Conservation (phyloP, 2,329 filamentous ascomycete species). For the Arthrobotrys musiformis region DNA sequence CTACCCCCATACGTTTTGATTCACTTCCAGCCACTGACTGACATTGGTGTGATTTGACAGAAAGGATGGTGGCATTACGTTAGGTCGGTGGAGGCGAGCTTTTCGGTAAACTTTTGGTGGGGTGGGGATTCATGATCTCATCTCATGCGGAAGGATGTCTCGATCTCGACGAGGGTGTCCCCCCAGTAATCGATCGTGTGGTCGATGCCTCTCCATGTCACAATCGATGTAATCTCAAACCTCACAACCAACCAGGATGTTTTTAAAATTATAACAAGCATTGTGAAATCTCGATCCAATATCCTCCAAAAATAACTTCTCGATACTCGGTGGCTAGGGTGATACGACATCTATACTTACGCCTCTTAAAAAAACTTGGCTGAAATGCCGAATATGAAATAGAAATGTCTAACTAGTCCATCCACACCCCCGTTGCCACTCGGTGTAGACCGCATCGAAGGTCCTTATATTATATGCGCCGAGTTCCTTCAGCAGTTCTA, state of each 20-base stretch:
- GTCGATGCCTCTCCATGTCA: not conserved
- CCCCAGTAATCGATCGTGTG: not conserved
- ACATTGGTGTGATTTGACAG: slow-evolving; percentile 1
- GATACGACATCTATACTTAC: not conserved
- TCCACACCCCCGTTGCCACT: slow-evolving; percentile 8
- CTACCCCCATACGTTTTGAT: not conserved
- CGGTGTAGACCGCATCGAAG: slow-evolving; percentile 17
- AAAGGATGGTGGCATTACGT: slow-evolving; percentile 98
- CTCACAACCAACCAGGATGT: not conserved
- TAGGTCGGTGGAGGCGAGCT: slow-evolving; percentile 82
- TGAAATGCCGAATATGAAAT: not conserved
- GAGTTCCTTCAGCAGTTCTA: slow-evolving; percentile 2
- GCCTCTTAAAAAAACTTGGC: not conserved
- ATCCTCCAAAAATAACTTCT: not conserved
- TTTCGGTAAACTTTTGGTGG: slow-evolving; percentile 99
- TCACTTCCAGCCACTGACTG: not conserved
- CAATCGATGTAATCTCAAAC: not conserved
- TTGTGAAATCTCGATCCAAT: not conserved
- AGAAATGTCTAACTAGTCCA: slow-evolving; percentile 1
- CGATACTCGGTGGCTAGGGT: not conserved
- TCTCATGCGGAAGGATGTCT: not conserved
- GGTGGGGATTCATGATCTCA: slow-evolving; percentile 63
- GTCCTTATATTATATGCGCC: not conserved
- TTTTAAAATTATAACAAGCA: too few species aligned
- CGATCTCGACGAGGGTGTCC: too few species aligned